Percentiles rank a stretch among this genome's conserved stretches.
These are phyloP conservation scores for Paraconiothyrium sp. DNA, from an alignment of 2,329 filamentous ascomycete species.

Conservation along the genomic window DNA sequence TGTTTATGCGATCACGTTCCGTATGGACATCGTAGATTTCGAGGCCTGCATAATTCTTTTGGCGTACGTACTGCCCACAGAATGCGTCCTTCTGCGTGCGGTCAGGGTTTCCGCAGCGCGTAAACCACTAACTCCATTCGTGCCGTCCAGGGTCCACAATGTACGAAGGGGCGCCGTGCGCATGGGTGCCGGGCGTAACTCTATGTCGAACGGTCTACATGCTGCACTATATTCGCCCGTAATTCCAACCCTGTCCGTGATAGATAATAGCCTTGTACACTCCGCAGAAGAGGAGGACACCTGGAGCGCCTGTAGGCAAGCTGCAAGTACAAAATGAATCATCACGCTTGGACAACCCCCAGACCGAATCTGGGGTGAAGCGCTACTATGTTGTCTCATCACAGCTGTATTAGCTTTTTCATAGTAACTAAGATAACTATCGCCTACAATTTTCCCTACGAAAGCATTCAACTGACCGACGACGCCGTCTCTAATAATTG, in stretches of 20 bases:
- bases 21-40: not conserved
- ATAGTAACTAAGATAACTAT: constrained; percentile 9
- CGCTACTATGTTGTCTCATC: constrained; percentile 17
- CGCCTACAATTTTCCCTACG: constrained; percentile 38
- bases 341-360: not conserved
- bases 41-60: not conserved
- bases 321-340: not conserved
- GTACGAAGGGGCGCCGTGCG: not conserved
- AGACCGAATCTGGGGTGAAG: too few species aligned
- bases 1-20: not conserved
- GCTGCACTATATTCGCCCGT: not conserved
- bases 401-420: not conserved
- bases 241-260: not conserved
- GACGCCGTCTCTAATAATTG: constrained; percentile 31
- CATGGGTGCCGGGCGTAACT: not conserved
- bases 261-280: not conserved
- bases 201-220: constrained; percentile 1
- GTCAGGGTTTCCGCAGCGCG: not conserved
- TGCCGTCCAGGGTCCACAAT: not conserved
- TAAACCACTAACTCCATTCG: too few species aligned
- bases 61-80: not conserved
- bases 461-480: constrained; percentile 31
- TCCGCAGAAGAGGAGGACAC: not conserved
- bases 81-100: not conserved
- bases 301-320: not conserved